phyloP scores from a whole-genome alignment of 495 filamentous ascomycete species.

The Aspergillus heteromorphus region DNA sequence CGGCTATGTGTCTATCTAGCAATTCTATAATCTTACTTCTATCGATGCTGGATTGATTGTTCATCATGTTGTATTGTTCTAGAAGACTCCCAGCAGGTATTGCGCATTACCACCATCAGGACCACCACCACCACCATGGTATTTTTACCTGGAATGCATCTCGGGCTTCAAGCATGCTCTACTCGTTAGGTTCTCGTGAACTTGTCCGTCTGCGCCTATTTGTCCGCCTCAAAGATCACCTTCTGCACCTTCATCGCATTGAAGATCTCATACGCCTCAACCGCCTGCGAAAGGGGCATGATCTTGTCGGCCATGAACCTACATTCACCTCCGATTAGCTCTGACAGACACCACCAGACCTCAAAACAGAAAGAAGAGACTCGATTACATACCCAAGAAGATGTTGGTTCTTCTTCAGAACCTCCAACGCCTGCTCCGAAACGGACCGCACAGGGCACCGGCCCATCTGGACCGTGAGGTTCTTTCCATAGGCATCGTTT shows the following conservation, averaged over 20 bases:
- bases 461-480: constrained; percentile 87
- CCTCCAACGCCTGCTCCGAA: constrained; percentile 68
- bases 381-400: constrained; percentile 61
- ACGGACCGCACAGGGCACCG: constrained; percentile 87
- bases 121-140: background rate
- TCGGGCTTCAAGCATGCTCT: background rate
- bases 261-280: constrained; percentile 87
- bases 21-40: background rate
- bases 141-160: background rate
- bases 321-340: constrained; percentile 5
- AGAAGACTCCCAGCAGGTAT: background rate
- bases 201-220: constrained; percentile 22
- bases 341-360: constrained; percentile 19
- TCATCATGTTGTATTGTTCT: background rate
- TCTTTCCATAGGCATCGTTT: constrained; percentile 82
- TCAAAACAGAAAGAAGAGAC: background rate
- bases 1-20: no score
- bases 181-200: background rate
- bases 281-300: constrained; percentile 79
- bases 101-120: background rate
- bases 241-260: constrained; percentile 93
- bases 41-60: background rate
- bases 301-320: constrained; percentile 94
- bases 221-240: constrained; percentile 54
- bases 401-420: constrained; percentile 78